These are phyloP conservation scores for Akebia trifoliata DNA, from an alignment of 164 flowering plant genomes.

Conservation along the genomic window DNA sequence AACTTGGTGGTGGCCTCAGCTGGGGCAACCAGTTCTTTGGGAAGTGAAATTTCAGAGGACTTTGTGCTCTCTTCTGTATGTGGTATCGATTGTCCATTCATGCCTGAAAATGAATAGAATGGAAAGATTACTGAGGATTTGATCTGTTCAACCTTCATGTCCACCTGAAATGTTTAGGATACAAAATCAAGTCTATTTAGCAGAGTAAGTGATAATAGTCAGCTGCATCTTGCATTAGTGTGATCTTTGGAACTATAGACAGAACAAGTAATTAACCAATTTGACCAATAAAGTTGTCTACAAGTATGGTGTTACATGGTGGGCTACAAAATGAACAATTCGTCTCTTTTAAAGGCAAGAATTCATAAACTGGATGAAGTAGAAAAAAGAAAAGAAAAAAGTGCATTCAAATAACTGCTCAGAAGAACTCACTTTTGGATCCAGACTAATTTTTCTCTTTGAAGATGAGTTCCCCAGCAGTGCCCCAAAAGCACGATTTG, in stretches of 20 bases:
- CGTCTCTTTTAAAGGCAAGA: too few relatives aligned
- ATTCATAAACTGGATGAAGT: too few relatives aligned
- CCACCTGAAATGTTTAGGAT: slow-evolving; percentile 30
- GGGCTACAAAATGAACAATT: too few relatives aligned
- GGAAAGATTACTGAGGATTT: slow-evolving; percentile 74
- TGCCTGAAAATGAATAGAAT: slow-evolving; percentile 58
- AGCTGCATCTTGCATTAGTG: too few relatives aligned
- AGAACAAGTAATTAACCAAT: too few relatives aligned
- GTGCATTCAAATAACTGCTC: too few relatives aligned
- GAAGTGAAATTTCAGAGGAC: not conserved
- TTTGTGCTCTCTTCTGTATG: slow-evolving; percentile 16
- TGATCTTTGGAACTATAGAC: too few relatives aligned
- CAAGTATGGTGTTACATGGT: too few relatives aligned
- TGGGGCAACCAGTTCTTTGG: slow-evolving; percentile 6
- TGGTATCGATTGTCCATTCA: slow-evolving; percentile 19
- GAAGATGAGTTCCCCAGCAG: slow-evolving; percentile 51
- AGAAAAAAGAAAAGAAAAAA: too few relatives aligned
- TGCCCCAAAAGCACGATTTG: slow-evolving; percentile 77
- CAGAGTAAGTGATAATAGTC: too few relatives aligned
- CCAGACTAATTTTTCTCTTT: slow-evolving; percentile 47
- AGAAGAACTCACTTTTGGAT: slow-evolving; percentile 38
- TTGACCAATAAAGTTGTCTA: too few relatives aligned
- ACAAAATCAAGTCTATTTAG: too few relatives aligned
- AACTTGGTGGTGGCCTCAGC: slow-evolving; percentile 14
- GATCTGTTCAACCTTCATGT: slow-evolving; percentile 68